Conservation (phyloP, 2,329 filamentous ascomycete species). For the Beauveria rudraprayagi region DNA sequence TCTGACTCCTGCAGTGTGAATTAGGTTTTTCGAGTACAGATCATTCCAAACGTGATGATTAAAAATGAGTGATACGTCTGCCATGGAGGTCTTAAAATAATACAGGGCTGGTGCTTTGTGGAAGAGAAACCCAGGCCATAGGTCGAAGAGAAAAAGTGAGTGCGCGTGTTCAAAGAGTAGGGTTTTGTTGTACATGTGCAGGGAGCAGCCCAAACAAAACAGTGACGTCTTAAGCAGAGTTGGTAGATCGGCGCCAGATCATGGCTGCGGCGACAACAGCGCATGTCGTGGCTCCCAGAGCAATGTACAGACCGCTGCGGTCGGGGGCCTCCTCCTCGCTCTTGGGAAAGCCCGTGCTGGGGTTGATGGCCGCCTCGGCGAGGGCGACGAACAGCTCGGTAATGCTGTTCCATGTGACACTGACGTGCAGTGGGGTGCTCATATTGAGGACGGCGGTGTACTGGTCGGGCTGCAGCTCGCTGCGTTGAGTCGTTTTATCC, state of each 20-base stretch:
- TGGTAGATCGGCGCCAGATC: slow-evolving; percentile 55
- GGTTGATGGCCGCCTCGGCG: slow-evolving; percentile 86
- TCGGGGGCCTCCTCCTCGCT: slow-evolving; percentile 80
- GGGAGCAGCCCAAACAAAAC: background rate
- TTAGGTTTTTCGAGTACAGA: background rate
- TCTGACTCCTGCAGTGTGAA: slow-evolving; percentile 6
- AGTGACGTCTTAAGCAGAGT: slow-evolving; percentile 26
- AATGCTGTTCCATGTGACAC: slow-evolving; percentile 88
- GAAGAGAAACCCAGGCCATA: background rate
- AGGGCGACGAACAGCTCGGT: slow-evolving; percentile 87
- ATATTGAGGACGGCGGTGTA: slow-evolving; percentile 82
- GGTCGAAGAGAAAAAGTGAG: background rate
- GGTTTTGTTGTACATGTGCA: slow-evolving; percentile 4
- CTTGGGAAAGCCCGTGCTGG: slow-evolving; percentile 81
- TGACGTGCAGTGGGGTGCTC: slow-evolving; percentile 87
- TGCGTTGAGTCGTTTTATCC: slow-evolving; percentile 93
- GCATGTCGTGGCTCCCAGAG: slow-evolving; percentile 63
- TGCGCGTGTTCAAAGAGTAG: slow-evolving; percentile 4
- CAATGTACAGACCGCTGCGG: slow-evolving; percentile 77
- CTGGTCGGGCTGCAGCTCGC: slow-evolving; percentile 83
- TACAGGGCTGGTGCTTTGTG: background rate
- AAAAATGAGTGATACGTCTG: slow-evolving; percentile 8
- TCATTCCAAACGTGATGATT: slow-evolving; percentile 11
- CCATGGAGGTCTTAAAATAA: background rate
- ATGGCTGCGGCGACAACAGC: slow-evolving; percentile 55